Evolutionary conservation across 2,329 filamentous ascomycete genomes (phyloP).

Genomic region (Davidsoniella neocaledoniae): DNA sequence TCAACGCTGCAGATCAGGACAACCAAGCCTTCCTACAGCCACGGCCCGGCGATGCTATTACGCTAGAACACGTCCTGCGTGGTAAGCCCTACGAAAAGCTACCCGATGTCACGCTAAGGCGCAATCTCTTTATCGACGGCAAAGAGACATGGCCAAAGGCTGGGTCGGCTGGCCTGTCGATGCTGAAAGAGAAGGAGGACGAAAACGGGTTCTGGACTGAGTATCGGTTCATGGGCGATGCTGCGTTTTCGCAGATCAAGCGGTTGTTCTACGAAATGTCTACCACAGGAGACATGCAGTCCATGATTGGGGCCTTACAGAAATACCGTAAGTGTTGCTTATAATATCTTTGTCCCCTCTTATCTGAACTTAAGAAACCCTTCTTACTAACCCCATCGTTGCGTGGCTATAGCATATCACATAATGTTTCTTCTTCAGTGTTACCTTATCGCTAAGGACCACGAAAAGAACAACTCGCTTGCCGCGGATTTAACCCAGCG

Average conservation of each 20-base stretch:
- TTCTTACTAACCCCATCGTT: constrained; percentile 28
- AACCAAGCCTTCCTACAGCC: constrained; percentile 25
- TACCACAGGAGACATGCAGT: constrained; percentile 78
- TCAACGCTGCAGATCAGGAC: constrained; percentile 34
- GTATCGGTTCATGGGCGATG: constrained; percentile 64
- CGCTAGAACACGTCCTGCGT: constrained; percentile 38
- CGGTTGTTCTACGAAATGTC: constrained; percentile 51
- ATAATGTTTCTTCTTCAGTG: constrained; percentile 88
- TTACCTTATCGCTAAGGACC: constrained; percentile 74
- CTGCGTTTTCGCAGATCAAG: constrained; percentile 58
- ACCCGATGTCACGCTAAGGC: constrained; percentile 52
- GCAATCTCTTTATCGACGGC: constrained; percentile 72
- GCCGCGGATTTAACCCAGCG: constrained; percentile 79
- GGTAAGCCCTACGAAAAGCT: constrained; percentile 45
- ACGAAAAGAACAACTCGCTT: constrained; percentile 67
- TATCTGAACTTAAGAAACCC: constrained; percentile 30
- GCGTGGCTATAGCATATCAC: constrained; percentile 49
- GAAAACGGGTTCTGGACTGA: constrained; percentile 40
- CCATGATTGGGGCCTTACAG: constrained; percentile 56
- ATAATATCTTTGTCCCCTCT: not conserved
- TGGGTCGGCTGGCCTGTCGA: constrained; percentile 64
- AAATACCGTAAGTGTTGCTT: constrained; percentile 20
- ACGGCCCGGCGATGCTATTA: constrained; percentile 29
- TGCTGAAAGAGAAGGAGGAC: constrained; percentile 41
- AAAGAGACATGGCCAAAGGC: constrained; percentile 75